Base-by-base conservation (phyloP, 176 grass and related monocot genomes). In the Guadua angustifolia region DNA sequence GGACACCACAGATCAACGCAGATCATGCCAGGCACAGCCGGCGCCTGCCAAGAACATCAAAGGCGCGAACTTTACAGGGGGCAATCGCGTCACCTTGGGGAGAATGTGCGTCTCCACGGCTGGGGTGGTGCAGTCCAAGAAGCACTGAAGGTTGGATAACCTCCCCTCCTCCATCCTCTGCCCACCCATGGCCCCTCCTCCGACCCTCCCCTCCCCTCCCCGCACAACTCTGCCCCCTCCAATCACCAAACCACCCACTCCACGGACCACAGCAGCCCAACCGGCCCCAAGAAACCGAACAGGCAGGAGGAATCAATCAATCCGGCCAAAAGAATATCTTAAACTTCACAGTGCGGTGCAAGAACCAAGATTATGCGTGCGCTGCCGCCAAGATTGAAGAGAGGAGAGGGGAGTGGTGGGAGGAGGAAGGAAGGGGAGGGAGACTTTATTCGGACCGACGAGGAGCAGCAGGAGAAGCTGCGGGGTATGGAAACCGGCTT, bases 121-220 rank as follows among this genome's bases (percentile, higher is more conserved):
- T 9, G 91, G 94, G 59, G 94, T 97, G 74, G 86, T 93, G 66
- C 75, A 91, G 83, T 97, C 84, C 69, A 97, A 70, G 90, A 97
- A 94, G 61, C 84, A 83, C 71, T 92, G 89, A 74, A 97, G 81
- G 84, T 97, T 97, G 16, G 94, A 94, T 66, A 45, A 32, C 26
- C 75, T 24, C 58, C 73, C 73, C 57, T 59, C 81, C 66, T 64
- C 77, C 71, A 71, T 44, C 75, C 39, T 78, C 11, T 78, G 79
- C 15, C 86, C 87, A 25, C 86, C 90, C 90, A 92, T 92, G 69
- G 62, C 60, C 21, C 24, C 29, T 29, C 29, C 29, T 29, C 29
- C 29, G 0, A 0, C 24, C 26, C 12, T 17, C 67, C 1, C 45
- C 14, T 6, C 62, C 32, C 21, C 38, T 38, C 49, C 4, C 62